Evolutionary conservation across 495 filamentous ascomycete species (phyloP).

Genomic region (Talaromyces wortmannii): DNA sequence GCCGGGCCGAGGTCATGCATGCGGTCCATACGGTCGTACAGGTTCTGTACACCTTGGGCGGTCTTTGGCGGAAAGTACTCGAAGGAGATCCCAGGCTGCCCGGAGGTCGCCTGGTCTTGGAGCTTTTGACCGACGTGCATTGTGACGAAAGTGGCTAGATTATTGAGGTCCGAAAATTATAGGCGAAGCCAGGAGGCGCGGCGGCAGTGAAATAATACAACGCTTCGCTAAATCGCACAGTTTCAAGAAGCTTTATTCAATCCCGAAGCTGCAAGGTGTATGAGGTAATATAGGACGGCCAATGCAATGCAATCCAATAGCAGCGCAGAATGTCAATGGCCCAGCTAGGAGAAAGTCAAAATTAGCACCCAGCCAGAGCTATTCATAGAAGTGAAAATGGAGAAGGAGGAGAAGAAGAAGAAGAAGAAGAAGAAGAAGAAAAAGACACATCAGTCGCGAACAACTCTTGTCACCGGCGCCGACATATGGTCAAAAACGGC

Average conservation of each 20-base stretch:
- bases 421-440: neutral
- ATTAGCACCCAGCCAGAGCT: neutral
- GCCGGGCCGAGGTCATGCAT: slow-evolving; percentile 92
- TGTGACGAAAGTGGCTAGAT: neutral
- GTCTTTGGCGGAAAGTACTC: slow-evolving; percentile 99
- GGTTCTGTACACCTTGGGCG: slow-evolving; percentile 92
- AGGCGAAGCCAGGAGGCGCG: neutral
- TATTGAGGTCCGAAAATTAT: neutral
- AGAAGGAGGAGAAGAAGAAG: neutral
- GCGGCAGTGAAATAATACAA: neutral
- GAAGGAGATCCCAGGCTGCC: slow-evolving; percentile 87
- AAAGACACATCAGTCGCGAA: neutral
- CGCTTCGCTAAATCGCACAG: neutral
- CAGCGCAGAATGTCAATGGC: neutral
- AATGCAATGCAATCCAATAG: neutral
- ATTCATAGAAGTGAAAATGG: neutral
- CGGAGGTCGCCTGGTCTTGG: slow-evolving; percentile 66
- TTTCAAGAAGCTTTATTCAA: neutral
- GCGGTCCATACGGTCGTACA: slow-evolving; percentile 98
- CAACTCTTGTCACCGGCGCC: neutral
- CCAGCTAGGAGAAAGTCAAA: neutral
- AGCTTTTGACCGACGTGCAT: slow-evolving; percentile 95
- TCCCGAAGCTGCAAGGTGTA: neutral
- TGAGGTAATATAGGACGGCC: neutral
- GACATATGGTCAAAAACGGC: neutral